Percentiles rank a stretch among this genome's conserved stretches.
Evolutionary conservation across 345 rosid genomes (phyloP).

Genomic region (Sisymbrium irio): DNA sequence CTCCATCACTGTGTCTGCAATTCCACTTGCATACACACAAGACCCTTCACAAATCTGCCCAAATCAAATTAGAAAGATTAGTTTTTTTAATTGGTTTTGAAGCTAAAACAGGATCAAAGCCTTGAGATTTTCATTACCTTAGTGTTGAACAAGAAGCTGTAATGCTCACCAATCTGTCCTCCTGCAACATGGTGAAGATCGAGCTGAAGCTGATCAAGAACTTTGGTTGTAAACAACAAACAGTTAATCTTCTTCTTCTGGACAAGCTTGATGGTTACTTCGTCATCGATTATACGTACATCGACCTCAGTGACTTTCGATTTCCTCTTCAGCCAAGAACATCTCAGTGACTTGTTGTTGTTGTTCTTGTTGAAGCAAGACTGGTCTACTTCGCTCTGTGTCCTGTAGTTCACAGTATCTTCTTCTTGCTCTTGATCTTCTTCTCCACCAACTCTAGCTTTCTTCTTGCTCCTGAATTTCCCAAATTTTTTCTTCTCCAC

Average conservation of each 20-base stretch:
- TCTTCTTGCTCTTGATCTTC: constrained; percentile 26
- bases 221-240: constrained; percentile 61
- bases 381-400: constrained; percentile 43
- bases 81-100: not conserved
- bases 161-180: constrained; percentile 73
- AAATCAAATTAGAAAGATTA: not conserved
- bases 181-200: constrained; percentile 83
- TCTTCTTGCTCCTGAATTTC: constrained; percentile 52
- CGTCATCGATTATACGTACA: constrained; percentile 72
- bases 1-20: constrained; percentile 77
- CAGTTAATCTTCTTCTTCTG: constrained; percentile 78
- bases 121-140: constrained; percentile 47
- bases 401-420: constrained; percentile 39
- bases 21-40: constrained; percentile 55
- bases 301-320: constrained; percentile 73
- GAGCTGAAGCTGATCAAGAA: constrained; percentile 70
- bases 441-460: constrained; percentile 31
- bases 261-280: constrained; percentile 70
- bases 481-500: constrained; percentile 67
- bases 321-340: constrained; percentile 86
- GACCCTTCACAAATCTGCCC: constrained; percentile 38
- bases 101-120: not conserved
- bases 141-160: constrained; percentile 72
- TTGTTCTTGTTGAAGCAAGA: constrained; percentile 38
- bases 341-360: constrained; percentile 44